phyloP scores from a whole-genome alignment of 192 early-diverging fungal genomes.

The Coemansia sp. region DNA sequence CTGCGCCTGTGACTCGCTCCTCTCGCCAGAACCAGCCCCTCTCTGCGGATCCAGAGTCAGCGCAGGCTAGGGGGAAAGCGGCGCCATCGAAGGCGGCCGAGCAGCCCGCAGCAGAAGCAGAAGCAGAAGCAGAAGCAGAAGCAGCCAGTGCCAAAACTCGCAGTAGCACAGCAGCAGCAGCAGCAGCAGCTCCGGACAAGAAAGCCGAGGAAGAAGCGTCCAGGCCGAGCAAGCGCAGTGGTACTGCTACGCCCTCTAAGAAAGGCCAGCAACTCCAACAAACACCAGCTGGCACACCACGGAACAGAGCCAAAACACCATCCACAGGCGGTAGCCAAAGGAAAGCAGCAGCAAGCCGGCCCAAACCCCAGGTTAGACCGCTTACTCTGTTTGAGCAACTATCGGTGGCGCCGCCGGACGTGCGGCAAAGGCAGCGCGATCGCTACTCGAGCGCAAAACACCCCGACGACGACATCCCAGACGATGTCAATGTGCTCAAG shows the following conservation, averaged over 20 bases:
- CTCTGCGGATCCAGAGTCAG: too few relatives aligned
- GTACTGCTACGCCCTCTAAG: background rate
- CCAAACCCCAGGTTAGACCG: slow-evolving; percentile 8
- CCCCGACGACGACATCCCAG: slow-evolving; percentile 24
- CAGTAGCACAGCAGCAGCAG: background rate
- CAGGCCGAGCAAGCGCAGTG: background rate
- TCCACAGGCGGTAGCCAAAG: too few relatives aligned
- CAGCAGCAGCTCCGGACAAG: background rate
- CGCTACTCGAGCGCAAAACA: background rate
- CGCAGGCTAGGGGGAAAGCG: too few relatives aligned
- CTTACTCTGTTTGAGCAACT: slow-evolving; percentile 48
- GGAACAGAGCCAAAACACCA: background rate
- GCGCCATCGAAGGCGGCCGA: too few relatives aligned
- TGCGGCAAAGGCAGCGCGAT: slow-evolving; percentile 12
- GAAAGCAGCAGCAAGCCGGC: too few relatives aligned
- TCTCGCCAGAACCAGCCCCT: too few relatives aligned
- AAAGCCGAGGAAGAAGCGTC: background rate
- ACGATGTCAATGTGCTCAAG: slow-evolving; percentile 31
- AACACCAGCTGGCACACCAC: background rate
- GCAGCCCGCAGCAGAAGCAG: too few relatives aligned
- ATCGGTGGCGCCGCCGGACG: slow-evolving; percentile 46
- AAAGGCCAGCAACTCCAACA: background rate
- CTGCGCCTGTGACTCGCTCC: too few relatives aligned
- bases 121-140: too few relatives aligned
- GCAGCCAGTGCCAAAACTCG: background rate